Evolutionary conservation across 2,329 filamentous ascomycete species (phyloP).

Genomic region (Davidsoniella neocaledoniae): DNA sequence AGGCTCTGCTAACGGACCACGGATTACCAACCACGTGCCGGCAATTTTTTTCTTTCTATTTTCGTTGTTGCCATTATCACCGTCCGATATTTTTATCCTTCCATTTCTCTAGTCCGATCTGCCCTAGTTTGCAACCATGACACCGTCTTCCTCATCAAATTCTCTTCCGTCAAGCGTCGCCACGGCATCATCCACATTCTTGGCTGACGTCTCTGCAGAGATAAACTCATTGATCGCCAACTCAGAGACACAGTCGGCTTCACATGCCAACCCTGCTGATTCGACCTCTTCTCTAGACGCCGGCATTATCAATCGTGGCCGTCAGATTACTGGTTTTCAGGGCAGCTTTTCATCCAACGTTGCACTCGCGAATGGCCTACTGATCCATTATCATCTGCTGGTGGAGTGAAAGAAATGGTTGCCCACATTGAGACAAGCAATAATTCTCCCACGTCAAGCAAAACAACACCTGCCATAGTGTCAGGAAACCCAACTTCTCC

Average conservation of each 20-base stretch:
- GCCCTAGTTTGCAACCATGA: neutral
- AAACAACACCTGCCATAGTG: neutral
- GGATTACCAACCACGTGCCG: too few species aligned
- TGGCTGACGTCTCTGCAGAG: constrained; percentile 8
- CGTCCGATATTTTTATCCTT: neutral
- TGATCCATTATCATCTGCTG: neutral
- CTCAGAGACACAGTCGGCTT: neutral
- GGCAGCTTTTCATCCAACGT: constrained; percentile 13
- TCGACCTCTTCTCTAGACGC: neutral
- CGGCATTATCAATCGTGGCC: constrained; percentile 11
- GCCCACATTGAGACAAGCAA: neutral
- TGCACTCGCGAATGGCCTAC: constrained; percentile 10
- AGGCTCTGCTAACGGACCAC: too few species aligned
- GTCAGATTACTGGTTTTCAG: constrained; percentile 10
- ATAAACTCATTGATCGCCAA: constrained; percentile 6
- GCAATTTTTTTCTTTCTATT: neutral
- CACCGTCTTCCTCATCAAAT: neutral
- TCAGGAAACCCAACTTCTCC: neutral
- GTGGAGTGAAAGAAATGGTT: constrained; percentile 1
- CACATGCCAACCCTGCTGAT: neutral
- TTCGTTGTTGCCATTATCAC: neutral
- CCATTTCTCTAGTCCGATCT: neutral
- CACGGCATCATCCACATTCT: constrained; percentile 5
- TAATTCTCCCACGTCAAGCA: neutral
- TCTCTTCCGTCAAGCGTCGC: neutral